Base-by-base conservation (phyloP, 192 early-diverging fungal genomes). In the Diversispora epigaea region DNA sequence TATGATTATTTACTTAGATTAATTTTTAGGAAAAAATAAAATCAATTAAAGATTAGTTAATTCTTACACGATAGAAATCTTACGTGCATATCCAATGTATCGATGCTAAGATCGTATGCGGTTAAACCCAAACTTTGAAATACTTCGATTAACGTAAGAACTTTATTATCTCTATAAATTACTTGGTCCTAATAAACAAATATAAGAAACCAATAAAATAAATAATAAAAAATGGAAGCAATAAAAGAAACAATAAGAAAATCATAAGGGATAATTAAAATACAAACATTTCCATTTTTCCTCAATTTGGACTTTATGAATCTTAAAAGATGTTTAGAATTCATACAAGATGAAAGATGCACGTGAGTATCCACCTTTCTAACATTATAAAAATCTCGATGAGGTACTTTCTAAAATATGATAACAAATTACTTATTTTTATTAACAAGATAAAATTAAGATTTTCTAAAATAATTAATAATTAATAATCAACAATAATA, bases 311-410 rank as follows among this genome's bases (percentile, higher is more conserved):
- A 88, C 79, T 98, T 98, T 82, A 98, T 96, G 76, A 96, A 98
- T 7, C 95, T 92, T 44, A 98, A 80, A 63, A 98, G 74, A 78
- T 98, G 96, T 84, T 98, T 98, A 78, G 95, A 93, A 80, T 96
- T 98, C 96, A 98, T 96, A 73, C 94, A 96, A 4, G 90, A 87
- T 5, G 93, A 92, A 77, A 95, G 87, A 74, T 98, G 96, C 52
- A 98, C 92, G 86, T 98, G 96, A 58, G 94, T 96, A 81, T 98
- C 96, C 17, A 98, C 95, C 77, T 98, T 98, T 63, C 96, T 92
- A 58, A 98, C 94, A 71, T 98, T 98, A 88, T 98, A 98, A 78
- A 96, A 94, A 80, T 98, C 96, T 70, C 96, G 87, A 73, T 96
- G 96, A 2, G 96, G 93, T 10, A 96, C 95, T 62, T 87, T 75